These are phyloP conservation scores for Isabelozyma heimii DNA, from an alignment of 805 yeast genomes.

Conservation along the genomic window DNA sequence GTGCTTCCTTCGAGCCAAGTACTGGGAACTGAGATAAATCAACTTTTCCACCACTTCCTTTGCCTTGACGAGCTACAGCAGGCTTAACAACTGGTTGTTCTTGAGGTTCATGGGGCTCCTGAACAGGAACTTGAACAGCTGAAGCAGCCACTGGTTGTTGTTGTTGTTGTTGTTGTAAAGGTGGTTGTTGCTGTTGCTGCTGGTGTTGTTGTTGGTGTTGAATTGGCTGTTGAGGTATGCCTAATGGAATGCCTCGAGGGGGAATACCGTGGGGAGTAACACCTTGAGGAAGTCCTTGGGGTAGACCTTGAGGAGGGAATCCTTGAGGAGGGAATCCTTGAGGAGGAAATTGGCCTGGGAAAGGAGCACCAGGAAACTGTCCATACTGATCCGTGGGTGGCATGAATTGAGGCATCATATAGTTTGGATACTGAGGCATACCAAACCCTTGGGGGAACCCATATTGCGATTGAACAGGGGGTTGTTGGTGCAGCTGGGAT, in stretches of 20 bases:
- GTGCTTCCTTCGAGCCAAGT: slow-evolving; percentile 46
- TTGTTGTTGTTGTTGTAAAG: slow-evolving; percentile 3
- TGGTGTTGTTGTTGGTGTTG: slow-evolving; percentile 9
- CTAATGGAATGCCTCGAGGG: slow-evolving; percentile 9
- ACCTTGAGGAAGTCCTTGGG: slow-evolving; percentile 7
- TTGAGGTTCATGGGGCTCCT: slow-evolving; percentile 1
- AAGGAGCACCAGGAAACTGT: slow-evolving; percentile 25
- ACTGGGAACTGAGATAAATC: slow-evolving; percentile 54
- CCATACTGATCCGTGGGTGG: slow-evolving; percentile 37
- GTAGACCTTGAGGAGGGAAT: slow-evolving; percentile 8
- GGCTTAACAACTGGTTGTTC: slow-evolving; percentile 1
- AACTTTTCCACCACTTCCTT: slow-evolving; percentile 7
- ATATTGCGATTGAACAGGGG: slow-evolving; percentile 14
- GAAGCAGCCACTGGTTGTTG: slow-evolving; percentile 9
- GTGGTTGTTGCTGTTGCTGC: slow-evolving; percentile 7
- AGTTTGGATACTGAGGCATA: slow-evolving; percentile 34
- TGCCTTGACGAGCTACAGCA: slow-evolving; percentile 1
- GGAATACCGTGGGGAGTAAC: slow-evolving; percentile 9
- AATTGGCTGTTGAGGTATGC: slow-evolving; percentile 13
- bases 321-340: slow-evolving; percentile 8
- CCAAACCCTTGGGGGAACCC: slow-evolving; percentile 33
- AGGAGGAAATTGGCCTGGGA: slow-evolving; percentile 20
- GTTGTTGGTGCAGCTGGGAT: slow-evolving; percentile 17
- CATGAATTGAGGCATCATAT: slow-evolving; percentile 41
- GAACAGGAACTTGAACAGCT: slow-evolving; percentile 5